phyloP scores from a whole-genome alignment of 139 green algal species.

The Diplosphaera chodatii region DNA sequence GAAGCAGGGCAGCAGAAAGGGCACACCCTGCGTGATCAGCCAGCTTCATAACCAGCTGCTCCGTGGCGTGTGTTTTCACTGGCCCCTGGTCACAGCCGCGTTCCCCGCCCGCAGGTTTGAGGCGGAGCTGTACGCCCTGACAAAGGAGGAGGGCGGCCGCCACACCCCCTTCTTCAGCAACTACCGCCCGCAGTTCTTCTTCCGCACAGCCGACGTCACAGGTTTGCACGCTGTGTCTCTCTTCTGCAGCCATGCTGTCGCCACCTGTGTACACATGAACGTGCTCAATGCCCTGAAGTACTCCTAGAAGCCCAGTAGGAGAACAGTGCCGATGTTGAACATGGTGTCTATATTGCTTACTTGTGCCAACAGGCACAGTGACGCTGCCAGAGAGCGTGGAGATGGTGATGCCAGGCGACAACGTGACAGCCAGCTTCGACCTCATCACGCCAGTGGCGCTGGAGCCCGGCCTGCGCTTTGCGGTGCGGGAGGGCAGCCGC shows the following conservation, averaged over 20 bases:
- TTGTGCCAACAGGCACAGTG: constrained; percentile 78
- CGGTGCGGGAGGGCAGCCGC: constrained; percentile 87
- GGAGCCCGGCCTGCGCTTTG: constrained; percentile 88
- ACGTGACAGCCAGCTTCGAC: constrained; percentile 83
- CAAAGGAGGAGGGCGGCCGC: constrained; percentile 96
- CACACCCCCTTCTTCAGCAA: constrained; percentile 98
- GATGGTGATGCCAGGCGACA: constrained; percentile 99
- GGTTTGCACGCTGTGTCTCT: no score
- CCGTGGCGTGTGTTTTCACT: no score
- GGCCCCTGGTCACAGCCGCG: neutral
- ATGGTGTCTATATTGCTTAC: no score
- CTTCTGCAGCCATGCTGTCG: no score
- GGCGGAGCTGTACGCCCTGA: constrained; percentile 88
- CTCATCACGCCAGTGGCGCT: constrained; percentile 75
- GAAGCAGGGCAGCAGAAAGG: no score
- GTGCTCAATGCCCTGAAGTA: no score
- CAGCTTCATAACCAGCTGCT: no score
- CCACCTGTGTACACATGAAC: no score
- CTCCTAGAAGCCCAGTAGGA: no score
- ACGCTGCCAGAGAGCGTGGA: constrained; percentile 71
- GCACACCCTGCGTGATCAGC: no score
- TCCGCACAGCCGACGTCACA: constrained; percentile 93
- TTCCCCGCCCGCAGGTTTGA: constrained; percentile 20
- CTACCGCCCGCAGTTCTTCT: constrained; percentile 98
- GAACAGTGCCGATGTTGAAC: no score